Base-by-base conservation (phyloP, 441 rosid species). In the Brassica hybrid region DNA sequence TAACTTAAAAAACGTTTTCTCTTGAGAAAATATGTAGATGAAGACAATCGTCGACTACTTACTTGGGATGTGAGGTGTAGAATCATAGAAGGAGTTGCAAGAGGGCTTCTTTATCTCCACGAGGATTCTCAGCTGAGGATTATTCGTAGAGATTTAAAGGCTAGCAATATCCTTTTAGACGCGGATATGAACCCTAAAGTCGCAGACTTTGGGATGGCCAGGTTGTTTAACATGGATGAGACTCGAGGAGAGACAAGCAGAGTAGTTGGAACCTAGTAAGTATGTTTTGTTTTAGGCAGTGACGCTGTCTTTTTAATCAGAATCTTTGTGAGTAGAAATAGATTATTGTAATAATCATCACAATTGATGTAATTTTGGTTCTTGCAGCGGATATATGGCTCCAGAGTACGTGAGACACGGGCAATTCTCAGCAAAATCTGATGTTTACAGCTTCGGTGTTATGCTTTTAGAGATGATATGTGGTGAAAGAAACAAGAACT, bases 121-220 rank as follows among this genome's bases (percentile, higher is more conserved):
- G 79, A 75, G 17, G 79, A 50, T 68, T 76, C 79, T 17, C 73
- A 69, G 1, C 54, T 76, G 18, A 67, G 79, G 74, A 76, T 76
- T 68, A 76, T 76, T 38, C 79, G 58, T 25, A 34, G 82, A 57
- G 79, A 79, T 36, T 23, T 79, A 12, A 79, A 79, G 65, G 75
- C 82, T 5, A 80, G 83, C 17, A 80, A 80, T 34, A 80, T 80
- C 23, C 80, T 80, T 13, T 80, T 80, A 52, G 83, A 80, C 21
- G 70, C 67, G 3, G 77, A 80, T 1, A 76, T 76, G 80, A 80
- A 72, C 48, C 69, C 80, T 12, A 80, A 80, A 63, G 77, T 80
- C 36, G 76, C 83, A 23, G 80, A 76, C 23, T 80, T 80, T 71
- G 83, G 83, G 64, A 80, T 76, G 80, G 83, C 80, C 3, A 80